Conservation (phyloP, 192 early-diverging fungal genomes). For the Entomortierella parvispora region DNA sequence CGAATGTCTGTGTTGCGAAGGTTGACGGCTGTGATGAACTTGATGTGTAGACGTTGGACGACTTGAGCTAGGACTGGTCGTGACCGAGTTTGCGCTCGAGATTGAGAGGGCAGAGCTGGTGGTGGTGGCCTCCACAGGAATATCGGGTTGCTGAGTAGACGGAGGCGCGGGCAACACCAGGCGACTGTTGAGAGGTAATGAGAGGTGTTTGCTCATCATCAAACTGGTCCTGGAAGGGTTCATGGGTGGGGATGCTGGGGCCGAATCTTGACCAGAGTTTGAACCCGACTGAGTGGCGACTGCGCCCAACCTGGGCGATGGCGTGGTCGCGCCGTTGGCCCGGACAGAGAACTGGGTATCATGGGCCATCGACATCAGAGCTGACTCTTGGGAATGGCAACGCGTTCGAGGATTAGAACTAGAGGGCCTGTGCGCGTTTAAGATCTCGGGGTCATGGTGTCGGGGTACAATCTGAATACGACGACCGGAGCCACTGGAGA, state of each 20-base stretch:
- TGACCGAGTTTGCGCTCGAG: background rate
- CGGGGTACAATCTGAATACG: slow-evolving; percentile 41
- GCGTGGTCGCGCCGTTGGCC: slow-evolving; percentile 7
- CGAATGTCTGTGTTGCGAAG: slow-evolving; percentile 43
- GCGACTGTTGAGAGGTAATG: background rate
- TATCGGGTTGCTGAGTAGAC: slow-evolving; percentile 19
- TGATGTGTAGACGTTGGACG: slow-evolving; percentile 4
- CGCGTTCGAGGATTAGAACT: slow-evolving; percentile 25
- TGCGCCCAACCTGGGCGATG: slow-evolving; percentile 17
- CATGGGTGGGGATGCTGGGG: background rate
- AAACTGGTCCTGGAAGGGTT: background rate
- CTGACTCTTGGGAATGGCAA: slow-evolving; percentile 35
- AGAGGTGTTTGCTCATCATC: slow-evolving; percentile 6
- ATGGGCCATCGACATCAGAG: background rate
- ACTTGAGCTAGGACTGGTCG: slow-evolving; percentile 4
- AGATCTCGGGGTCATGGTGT: slow-evolving; percentile 40
- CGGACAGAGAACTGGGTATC: background rate
- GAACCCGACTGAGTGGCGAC: background rate
- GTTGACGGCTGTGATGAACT: background rate
- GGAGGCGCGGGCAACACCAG: slow-evolving; percentile 21
- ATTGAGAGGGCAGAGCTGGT: slow-evolving; percentile 2
- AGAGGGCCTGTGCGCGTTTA: slow-evolving; percentile 9
- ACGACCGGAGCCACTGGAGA: slow-evolving; percentile 36
- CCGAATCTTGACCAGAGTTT: too few relatives aligned
- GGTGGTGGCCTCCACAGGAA: slow-evolving; percentile 1